phyloP scores from a whole-genome alignment of 495 filamentous ascomycete genomes.

The Xylaria bambusicola region DNA sequence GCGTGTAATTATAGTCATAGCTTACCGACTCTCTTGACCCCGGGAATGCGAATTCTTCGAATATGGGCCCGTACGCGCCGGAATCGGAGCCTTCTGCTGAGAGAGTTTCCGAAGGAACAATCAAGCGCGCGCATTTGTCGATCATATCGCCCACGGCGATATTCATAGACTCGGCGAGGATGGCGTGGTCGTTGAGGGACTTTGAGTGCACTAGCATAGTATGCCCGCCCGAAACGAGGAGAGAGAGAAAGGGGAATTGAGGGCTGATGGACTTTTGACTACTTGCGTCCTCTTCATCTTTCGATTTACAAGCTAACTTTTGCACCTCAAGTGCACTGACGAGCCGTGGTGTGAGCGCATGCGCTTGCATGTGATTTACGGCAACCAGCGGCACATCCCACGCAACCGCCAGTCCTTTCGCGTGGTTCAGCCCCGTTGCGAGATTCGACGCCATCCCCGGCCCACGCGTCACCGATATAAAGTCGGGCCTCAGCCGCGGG shows the following conservation, averaged over 20 bases:
- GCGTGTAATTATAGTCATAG: conserved; percentile 55
- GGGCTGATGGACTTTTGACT: conserved; percentile 21
- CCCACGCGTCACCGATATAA: conserved; percentile 83
- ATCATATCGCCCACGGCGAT: conserved; percentile 83
- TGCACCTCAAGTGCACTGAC: conserved; percentile 57
- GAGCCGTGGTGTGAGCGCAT: conserved; percentile 85
- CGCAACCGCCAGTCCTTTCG: conserved; percentile 83
- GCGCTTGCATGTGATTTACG: conserved; percentile 97
- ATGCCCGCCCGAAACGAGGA: conserved; percentile 93
- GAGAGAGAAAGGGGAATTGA: conserved; percentile 78
- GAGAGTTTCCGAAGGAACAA: conserved; percentile 62
- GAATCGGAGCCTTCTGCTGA: conserved; percentile 33
- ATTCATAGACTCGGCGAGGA: conserved; percentile 70
- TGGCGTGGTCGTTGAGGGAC: conserved; percentile 61
- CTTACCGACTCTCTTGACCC: conserved; percentile 24
- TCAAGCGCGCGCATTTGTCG: conserved; percentile 77
- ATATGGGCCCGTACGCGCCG: conserved; percentile 74
- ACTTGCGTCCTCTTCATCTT: no score
- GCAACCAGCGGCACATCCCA: conserved; percentile 81
- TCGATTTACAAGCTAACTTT: neutral
- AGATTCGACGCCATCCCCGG: conserved; percentile 84
- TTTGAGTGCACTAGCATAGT: conserved; percentile 77
- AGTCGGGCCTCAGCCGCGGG: conserved; percentile 63
- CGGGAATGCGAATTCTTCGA: conserved; percentile 81
- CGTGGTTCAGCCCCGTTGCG: conserved; percentile 74